Conservation (phyloP, 768 basidiomycete genomes). For the Psilocybe subaeruginosa region DNA sequence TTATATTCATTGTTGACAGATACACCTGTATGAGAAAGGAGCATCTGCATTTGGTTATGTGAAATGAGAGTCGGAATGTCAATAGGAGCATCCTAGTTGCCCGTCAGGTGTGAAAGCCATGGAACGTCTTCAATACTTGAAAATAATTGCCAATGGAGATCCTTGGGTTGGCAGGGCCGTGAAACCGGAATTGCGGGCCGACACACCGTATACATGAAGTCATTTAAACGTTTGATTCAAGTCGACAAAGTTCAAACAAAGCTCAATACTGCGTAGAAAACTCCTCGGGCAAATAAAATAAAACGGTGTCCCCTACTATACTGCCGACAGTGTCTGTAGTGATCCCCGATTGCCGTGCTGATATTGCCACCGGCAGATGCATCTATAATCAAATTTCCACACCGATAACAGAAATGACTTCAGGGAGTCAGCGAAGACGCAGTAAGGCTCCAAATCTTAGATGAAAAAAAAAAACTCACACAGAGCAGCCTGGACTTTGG, state of each 20-base stretch:
- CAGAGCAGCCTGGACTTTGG: slow-evolving; percentile 55
- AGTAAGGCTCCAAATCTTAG: neutral
- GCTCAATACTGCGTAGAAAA: neutral
- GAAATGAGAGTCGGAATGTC: neutral
- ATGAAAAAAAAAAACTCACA: slow-evolving; percentile 25
- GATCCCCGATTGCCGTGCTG: slow-evolving; percentile 5
- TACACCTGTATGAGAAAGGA: neutral
- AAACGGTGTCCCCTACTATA: slow-evolving; percentile 1
- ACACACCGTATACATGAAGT: too few relatives aligned
- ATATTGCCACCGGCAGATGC: slow-evolving; percentile 11
- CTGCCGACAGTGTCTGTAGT: slow-evolving; percentile 19
- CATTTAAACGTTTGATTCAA: too few relatives aligned
- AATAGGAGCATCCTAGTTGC: too few relatives aligned
- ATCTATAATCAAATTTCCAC: slow-evolving; percentile 46
- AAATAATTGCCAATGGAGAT: too few relatives aligned
- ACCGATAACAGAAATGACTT: slow-evolving; percentile 57
- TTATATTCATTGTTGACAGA: neutral
- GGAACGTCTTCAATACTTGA: too few relatives aligned
- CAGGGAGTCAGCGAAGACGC: neutral
- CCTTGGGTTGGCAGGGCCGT: too few relatives aligned
- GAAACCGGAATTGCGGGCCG: too few relatives aligned
- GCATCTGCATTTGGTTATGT: neutral
- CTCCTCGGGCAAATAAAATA: neutral
- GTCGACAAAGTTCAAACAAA: neutral
- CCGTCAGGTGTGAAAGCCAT: too few relatives aligned